Percentiles rank a stretch among this genome's conserved stretches.
Conservation (phyloP, 192 early-diverging fungal species). For the Podila verticillata region DNA sequence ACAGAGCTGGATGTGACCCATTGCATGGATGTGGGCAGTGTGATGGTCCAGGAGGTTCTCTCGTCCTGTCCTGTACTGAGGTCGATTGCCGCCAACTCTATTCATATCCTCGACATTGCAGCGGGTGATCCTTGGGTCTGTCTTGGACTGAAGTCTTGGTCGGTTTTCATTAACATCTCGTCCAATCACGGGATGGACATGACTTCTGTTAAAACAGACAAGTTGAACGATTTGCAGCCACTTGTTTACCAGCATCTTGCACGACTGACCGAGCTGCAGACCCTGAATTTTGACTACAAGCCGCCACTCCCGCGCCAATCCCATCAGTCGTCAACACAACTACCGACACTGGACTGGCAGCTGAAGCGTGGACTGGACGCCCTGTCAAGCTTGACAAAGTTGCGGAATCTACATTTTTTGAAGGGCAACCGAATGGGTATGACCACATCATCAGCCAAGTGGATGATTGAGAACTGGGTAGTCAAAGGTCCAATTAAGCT, state of each 20-base stretch:
- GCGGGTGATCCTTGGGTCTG: not conserved
- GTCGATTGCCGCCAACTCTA: not conserved
- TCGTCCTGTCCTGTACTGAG: not conserved
- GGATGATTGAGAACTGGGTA: conserved; percentile 1
- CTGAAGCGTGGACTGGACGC: not conserved
- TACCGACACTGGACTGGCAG: not conserved
- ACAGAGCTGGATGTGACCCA: not conserved
- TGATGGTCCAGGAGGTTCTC: not conserved
- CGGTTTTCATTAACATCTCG: not conserved
- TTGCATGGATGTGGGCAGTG: not conserved
- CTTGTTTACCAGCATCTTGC: not conserved
- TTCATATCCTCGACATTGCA: not conserved
- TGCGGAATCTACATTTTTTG: not conserved
- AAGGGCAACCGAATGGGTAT: not conserved
- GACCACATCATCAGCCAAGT: not conserved
- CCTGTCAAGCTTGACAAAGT: not conserved
- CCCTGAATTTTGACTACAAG: not conserved
- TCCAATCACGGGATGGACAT: not conserved
- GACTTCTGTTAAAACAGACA: not conserved
- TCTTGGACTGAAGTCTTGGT: conserved; percentile 1
- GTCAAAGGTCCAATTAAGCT: not conserved
- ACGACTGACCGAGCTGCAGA: not conserved
- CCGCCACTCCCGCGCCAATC: not conserved
- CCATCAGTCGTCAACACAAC: not conserved
- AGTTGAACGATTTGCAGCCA: not conserved